Conservation (phyloP, 768 basidiomycete genomes). For the Gymnopilus dilepis region DNA sequence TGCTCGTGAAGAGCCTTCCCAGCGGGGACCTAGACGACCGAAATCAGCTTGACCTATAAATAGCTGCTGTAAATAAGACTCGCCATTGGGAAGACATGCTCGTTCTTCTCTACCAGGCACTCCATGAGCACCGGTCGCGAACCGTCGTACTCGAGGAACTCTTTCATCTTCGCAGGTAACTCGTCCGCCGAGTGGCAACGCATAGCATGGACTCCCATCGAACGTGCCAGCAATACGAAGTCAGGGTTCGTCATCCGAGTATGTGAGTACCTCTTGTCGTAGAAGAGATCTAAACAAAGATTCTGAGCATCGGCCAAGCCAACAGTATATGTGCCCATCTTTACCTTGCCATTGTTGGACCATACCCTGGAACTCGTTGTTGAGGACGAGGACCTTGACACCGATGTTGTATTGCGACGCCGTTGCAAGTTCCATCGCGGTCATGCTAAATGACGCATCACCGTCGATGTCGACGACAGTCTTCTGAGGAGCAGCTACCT, state of each 20-base stretch:
- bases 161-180: slow-evolving; percentile 95
- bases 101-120: slow-evolving; percentile 81
- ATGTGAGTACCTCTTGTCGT: slow-evolving; percentile 95
- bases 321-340: slow-evolving; percentile 14
- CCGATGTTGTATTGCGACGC: slow-evolving; percentile 92
- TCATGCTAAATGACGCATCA: slow-evolving; percentile 99
- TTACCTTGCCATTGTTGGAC: slow-evolving; percentile 98
- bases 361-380: slow-evolving; percentile 99
- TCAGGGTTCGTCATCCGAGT: slow-evolving; percentile 96
- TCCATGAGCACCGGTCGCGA: slow-evolving; percentile 90
- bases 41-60: slow-evolving; percentile 11
- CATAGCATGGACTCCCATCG: slow-evolving; percentile 94
- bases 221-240: slow-evolving; percentile 85
- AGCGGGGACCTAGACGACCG: slow-evolving; percentile 70
- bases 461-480: slow-evolving; percentile 96
- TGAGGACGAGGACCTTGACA: slow-evolving; percentile 91
- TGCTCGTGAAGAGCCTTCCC: slow-evolving; percentile 96
- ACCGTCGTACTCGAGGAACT: slow-evolving; percentile 94
- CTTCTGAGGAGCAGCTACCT: slow-evolving; percentile 94
- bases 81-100: slow-evolving; percentile 94
- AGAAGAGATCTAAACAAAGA: slow-evolving; percentile 92
- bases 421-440: slow-evolving; percentile 97
- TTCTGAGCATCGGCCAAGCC: slow-evolving; percentile 45
- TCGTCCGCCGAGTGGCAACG: slow-evolving; percentile 73
- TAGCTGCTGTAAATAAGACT: slow-evolving; percentile 13